Base-by-base conservation (phyloP, 352 stramenopile genomes). In the Pythium oligandrum region DNA sequence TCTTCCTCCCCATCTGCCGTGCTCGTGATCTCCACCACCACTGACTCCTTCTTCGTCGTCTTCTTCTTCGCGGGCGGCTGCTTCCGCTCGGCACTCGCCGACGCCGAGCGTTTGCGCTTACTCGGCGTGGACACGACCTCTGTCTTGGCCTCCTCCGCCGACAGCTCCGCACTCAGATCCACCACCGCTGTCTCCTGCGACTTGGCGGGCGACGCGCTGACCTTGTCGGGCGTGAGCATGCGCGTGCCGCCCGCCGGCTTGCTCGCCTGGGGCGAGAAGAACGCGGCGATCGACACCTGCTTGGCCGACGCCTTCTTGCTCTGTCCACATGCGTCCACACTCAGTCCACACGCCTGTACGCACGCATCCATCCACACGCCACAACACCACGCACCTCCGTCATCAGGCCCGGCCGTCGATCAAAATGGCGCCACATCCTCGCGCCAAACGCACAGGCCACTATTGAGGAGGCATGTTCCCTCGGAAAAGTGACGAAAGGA, bases 221-320 rank as follows among this genome's bases (percentile, higher is more conserved):
- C 38, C 34, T 42, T 26, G 7, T 54, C 42, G 17, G 17, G 17
- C 17, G 17, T 26, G 17, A 26, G 17, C 17, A 0, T 26, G 17
- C 17, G 17, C 17, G 17, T 26, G 17, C 17, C 17, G 17, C 17
- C 17, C 17, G 17, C 17, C 17, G 17, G 57, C 33, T 43, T 12
- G 9, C 32, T 37, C 6, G 53, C 34, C 54, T 63, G 50, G 49
- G 83, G 83, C 42, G 83, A 88, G 61, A 94, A 94, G 59, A 92
- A 94, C 52, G 78, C 61, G 40, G 75, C 72, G 61, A 94, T 88
- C 8, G 78, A 83, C 37, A 71, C 75, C 62, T 94, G 80, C 53
- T 93, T 90, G 56, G 82, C 84, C 53, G 48, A 40, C 46, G 57
- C 45, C 47, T 66, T 66, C 37, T 66, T 66, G 42, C 44, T 57